Evolutionary conservation across 1,284 basidiomycete species (phyloP).

Genomic region (Pyrrhoderma lamaoense): DNA sequence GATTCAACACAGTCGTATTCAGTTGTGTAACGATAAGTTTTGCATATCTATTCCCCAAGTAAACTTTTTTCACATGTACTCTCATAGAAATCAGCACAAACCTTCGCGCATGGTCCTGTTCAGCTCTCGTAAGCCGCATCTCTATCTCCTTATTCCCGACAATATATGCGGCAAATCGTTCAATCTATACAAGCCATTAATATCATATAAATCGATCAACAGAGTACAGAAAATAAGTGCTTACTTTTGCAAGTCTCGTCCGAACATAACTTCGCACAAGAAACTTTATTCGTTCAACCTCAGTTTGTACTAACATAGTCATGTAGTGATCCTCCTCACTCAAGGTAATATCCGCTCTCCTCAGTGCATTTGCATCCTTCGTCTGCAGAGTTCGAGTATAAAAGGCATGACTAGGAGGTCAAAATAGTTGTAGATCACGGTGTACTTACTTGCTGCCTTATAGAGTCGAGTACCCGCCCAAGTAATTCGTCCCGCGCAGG

Average conservation of each 20-base stretch:
- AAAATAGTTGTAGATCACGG: neutral
- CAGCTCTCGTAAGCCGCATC: conserved; percentile 65
- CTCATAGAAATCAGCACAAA: conserved; percentile 26
- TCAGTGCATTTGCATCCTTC: conserved; percentile 49
- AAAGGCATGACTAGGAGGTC: neutral
- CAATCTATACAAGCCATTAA: conserved; percentile 50
- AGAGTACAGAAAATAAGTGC: conserved; percentile 18
- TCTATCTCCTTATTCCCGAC: conserved; percentile 55
- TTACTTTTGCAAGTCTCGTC: conserved; percentile 79
- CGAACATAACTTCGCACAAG: conserved; percentile 81
- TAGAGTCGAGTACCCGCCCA: conserved; percentile 67
- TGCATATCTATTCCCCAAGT: conserved; percentile 50
- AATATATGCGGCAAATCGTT: conserved; percentile 77
- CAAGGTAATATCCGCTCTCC: conserved; percentile 71
- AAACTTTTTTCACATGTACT: neutral
- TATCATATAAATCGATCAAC: neutral
- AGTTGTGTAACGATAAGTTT: conserved; percentile 69
- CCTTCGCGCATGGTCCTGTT: conserved; percentile 73
- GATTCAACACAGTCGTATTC: conserved; percentile 65
- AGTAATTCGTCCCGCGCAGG: conserved; percentile 71
- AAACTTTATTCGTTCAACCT: conserved; percentile 89
- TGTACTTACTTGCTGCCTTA: conserved; percentile 78
- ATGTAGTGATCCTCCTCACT: conserved; percentile 88
- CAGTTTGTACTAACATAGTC: conserved; percentile 86
- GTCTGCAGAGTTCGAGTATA: neutral